Evolutionary conservation across 2,329 filamentous ascomycete genomes (phyloP), one percentile per base, ranked within the genome.

Genomic region (Trichoderma polysporum): DNA sequence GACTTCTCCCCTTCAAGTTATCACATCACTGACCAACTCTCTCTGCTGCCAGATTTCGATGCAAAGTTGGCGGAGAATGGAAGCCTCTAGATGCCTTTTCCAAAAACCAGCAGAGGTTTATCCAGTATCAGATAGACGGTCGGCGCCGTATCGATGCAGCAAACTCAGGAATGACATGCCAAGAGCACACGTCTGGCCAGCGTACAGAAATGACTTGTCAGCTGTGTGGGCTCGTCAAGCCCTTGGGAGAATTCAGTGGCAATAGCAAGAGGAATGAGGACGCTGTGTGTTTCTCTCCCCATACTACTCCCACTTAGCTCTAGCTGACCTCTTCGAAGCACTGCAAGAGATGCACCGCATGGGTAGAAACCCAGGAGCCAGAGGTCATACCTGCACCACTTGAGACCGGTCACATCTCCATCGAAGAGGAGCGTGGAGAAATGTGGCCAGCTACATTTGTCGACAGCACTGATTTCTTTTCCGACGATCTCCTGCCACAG

Each of bases 1-100:
- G 12, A 33, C 5, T 22, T 19, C 25, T 27, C 31, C 10, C 25
- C 22, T 12, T 8, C 8, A 13, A 27, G 8, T 4, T 4, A 10
- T 4, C n/a, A 5, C 22, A 47, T 33, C 9, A 1, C 27, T 45
- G 27, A 47, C 37, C 22, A 1, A 41, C 17, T 29, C 22, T 17
- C 4, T 31, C 37, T 33, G 12, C 25, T 22, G 3, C 29, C 22
- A 79, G 77, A 37, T 78, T 73, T 59, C 73, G 75, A 22, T 80
- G 79, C 72, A 74, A 76, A 33, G 69, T 75, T 19, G 79, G 79
- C 3, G 72, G 73, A n/a, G 78, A 80, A 64, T 80, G 75, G 76
- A 77, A 76, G 56, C 61, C 73, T 0, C 60, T 76, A 2, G 56
- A 69, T 3, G 69, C 68, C 3, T 81, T 80, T 66, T 79, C 77